phyloP scores from a whole-genome alignment of 2,329 filamentous ascomycete species.

The Beauveria australis region DNA sequence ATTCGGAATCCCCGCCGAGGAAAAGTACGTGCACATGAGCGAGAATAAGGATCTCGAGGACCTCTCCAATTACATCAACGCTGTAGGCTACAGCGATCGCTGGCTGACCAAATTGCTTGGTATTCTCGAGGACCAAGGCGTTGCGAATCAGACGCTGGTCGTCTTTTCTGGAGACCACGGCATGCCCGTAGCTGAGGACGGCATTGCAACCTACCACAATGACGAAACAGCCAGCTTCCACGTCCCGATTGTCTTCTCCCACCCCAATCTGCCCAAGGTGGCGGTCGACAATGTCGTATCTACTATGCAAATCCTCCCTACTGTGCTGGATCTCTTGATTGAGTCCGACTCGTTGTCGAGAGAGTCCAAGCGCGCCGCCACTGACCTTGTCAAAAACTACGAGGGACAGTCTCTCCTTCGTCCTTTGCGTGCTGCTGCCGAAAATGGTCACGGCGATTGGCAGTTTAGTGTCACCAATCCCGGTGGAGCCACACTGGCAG shows the following conservation, averaged over 20 bases:
- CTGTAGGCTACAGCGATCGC: constrained; percentile 23
- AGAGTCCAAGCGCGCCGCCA: constrained; percentile 18
- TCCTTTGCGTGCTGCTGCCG: constrained; percentile 14
- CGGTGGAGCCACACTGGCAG: constrained; percentile 17
- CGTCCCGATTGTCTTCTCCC: constrained; percentile 25
- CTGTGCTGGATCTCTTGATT: constrained; percentile 26
- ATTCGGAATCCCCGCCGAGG: constrained; percentile 21
- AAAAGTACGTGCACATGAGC: constrained; percentile 20
- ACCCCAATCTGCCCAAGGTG: constrained; percentile 24
- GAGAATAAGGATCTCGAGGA: constrained; percentile 22
- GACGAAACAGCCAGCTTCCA: constrained; percentile 24
- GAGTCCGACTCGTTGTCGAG: constrained; percentile 25
- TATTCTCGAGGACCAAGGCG: constrained; percentile 23
- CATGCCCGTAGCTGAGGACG: constrained; percentile 24
- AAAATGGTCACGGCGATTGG: constrained; percentile 20
- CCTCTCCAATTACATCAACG: constrained; percentile 27
- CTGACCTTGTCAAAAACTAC: constrained; percentile 23
- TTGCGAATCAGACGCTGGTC: constrained; percentile 25
- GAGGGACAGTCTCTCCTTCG: constrained; percentile 28
- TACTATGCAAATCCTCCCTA: constrained; percentile 27
- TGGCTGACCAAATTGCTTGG: constrained; percentile 26
- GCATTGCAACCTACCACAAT: constrained; percentile 25
- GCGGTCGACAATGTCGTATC: constrained; percentile 23
- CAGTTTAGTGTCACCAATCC: constrained; percentile 20
- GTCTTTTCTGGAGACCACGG: constrained; percentile 28